Percentiles rank a stretch among this genome's conserved stretches.
Conservation (phyloP, 331 rosid species). For the Cydonia oblonga region DNA sequence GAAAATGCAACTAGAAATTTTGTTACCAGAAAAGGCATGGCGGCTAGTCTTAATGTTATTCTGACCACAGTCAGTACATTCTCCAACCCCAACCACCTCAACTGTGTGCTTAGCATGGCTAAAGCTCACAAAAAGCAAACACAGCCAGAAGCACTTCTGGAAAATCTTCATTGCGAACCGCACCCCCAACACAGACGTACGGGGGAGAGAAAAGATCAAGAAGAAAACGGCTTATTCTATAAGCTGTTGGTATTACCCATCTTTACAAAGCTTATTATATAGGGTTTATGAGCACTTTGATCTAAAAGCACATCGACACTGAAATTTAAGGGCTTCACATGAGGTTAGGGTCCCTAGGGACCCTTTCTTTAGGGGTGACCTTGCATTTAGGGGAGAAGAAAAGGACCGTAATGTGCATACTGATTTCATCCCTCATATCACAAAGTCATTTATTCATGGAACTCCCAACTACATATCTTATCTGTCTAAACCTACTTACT, state of each 20-base stretch:
- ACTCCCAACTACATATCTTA: conserved; percentile 41
- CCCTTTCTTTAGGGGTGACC: background rate
- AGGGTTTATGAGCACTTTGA: conserved; percentile 8
- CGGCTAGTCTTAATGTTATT: conserved; percentile 39
- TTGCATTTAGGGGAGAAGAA: conserved; percentile 8
- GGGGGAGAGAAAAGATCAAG: background rate
- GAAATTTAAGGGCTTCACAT: conserved; percentile 56
- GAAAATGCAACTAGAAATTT: background rate
- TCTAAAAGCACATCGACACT: conserved; percentile 35
- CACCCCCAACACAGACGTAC: background rate
- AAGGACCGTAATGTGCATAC: conserved; percentile 37
- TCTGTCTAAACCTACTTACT: conserved; percentile 43
- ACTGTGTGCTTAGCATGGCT: conserved; percentile 47
- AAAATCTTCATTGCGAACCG: conserved; percentile 35
- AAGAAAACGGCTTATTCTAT: conserved; percentile 3
- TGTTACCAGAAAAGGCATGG: conserved; percentile 69
- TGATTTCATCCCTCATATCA: conserved; percentile 4
- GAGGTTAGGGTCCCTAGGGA: conserved; percentile 32
- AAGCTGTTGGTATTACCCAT: background rate
- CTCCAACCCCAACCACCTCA: conserved; percentile 71
- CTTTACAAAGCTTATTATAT: conserved; percentile 28
- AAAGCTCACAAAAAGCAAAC: conserved; percentile 27
- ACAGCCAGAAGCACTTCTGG: conserved; percentile 37
- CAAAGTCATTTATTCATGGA: conserved; percentile 35
- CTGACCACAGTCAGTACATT: conserved; percentile 64